phyloP scores from a whole-genome alignment of 2,329 filamentous ascomycete species.

The Passalora sequoiae region DNA sequence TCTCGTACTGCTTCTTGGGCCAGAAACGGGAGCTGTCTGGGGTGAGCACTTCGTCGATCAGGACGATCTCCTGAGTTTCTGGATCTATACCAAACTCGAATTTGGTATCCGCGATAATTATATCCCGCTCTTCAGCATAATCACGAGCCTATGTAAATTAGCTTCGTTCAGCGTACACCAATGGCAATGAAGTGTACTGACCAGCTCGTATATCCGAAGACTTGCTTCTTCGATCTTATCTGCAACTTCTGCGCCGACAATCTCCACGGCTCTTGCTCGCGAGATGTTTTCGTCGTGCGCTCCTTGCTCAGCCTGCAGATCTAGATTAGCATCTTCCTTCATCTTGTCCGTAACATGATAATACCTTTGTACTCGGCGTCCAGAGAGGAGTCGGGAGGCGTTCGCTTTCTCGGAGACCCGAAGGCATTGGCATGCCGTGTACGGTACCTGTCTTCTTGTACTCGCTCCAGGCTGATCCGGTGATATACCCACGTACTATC shows the following conservation, averaged over 20 bases:
- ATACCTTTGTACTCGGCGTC: conserved; percentile 72
- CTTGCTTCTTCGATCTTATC: conserved; percentile 60
- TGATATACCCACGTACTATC: conserved; percentile 86
- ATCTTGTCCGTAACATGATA: not conserved
- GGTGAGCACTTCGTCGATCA: conserved; percentile 81
- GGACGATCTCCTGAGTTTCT: conserved; percentile 60
- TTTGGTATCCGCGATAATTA: conserved; percentile 74
- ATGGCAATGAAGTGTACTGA: too few species aligned
- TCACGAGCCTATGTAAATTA: conserved; percentile 45
- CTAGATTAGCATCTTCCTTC: not conserved
- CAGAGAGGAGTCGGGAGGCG: conserved; percentile 65
- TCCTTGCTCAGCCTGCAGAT: conserved; percentile 59
- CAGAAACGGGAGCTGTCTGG: conserved; percentile 77
- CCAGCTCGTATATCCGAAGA: conserved; percentile 57
- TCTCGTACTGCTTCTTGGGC: conserved; percentile 65
- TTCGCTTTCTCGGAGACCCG: conserved; percentile 65
- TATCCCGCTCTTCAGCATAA: conserved; percentile 61
- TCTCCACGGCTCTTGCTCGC: conserved; percentile 56
- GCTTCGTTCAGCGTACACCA: too few species aligned
- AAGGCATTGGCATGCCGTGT: conserved; percentile 66
- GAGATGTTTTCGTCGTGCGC: conserved; percentile 82
- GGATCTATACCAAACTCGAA: conserved; percentile 67
- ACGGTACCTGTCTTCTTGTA: conserved; percentile 70
- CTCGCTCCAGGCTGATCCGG: conserved; percentile 77
- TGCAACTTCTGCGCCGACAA: conserved; percentile 63